Evolutionary conservation across 208 protist genomes (phyloP), one percentile per base, ranked within the genome.

Genomic region (Leishmania major): DNA sequence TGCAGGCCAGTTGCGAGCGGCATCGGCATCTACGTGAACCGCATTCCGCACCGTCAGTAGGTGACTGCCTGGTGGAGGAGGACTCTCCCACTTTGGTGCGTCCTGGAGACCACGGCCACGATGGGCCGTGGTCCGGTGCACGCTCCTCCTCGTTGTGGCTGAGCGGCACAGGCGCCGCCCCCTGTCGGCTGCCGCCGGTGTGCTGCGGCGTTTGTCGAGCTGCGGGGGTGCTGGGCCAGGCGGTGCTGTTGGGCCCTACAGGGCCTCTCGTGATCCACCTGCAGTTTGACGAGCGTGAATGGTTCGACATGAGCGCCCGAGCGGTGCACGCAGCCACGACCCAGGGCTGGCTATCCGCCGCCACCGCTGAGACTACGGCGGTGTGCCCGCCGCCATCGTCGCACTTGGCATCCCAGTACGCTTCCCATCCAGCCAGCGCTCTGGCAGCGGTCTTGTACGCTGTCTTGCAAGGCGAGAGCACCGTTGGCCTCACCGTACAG

Each of bases 221-320:
- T 40, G 77, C 81, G 1, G 88, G 87, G 37, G 84, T 92, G 15
- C 73, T 81, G 28, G 89, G 84, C 13, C 90, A 96, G 81, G 91
- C 91, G 25, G 75, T 96, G 71, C 86, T 94, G 74, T 77, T 94
- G 37, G 85, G 81, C 71, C 91, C 92, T 35, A 84, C 86, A 22
- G 92, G 92, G 0, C 91, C 92, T 25, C 89, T 96, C 43, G 25
- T 94, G 15, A 77, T 96, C 31, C 89, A 94, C 78, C 75, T 92
- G 22, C 86, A 94, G 86, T 87, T 90, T 62, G 84, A 93, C 75
- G 78, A 80, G 81, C 77, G 77, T 40, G 84, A 84, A 55, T 83
- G 84, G 79, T 25, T 78, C 22, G 79, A 78, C 67, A 77, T 60
- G 51, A 49, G 57, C 0, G 73, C 69, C 0, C 71, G 31, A 40